Percentiles rank a stretch among this genome's conserved stretches.
phyloP scores from a whole-genome alignment of 164 flowering plant genomes.

The Umbilicus rupestris region DNA sequence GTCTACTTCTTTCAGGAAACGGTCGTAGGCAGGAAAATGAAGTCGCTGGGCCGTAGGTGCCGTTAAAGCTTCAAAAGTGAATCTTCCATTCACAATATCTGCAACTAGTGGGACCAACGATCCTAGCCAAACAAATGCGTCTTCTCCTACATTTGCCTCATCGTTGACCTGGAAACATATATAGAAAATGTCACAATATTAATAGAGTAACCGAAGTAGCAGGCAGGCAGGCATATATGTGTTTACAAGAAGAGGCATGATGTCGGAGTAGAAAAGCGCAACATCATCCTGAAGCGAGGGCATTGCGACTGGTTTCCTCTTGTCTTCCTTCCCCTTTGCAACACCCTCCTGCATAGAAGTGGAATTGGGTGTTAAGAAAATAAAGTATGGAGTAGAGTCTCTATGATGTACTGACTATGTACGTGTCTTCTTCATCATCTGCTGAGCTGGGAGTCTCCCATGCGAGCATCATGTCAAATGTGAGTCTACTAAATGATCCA shows the following conservation, averaged over 20 bases:
- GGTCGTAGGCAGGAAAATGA: constrained; percentile 76
- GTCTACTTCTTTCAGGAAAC: constrained; percentile 59
- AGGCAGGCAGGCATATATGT: neutral
- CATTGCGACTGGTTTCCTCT: constrained; percentile 14
- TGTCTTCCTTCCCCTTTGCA: constrained; percentile 80
- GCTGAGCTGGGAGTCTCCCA: constrained; percentile 60
- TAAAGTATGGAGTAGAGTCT: too few species aligned
- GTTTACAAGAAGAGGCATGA: constrained; percentile 94
- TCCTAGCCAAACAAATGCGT: constrained; percentile 81
- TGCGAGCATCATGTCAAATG: constrained; percentile 89
- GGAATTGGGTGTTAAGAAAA: too few species aligned
- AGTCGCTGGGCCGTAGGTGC: constrained; percentile 56
- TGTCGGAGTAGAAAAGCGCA: constrained; percentile 81
- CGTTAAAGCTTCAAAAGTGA: constrained; percentile 77
- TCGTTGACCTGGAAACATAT: constrained; percentile 50
- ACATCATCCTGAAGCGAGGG: constrained; percentile 47
- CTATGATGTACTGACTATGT: too few species aligned
- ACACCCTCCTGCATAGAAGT: constrained; percentile 40
- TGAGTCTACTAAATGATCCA: constrained; percentile 60
- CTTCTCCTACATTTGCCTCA: constrained; percentile 58
- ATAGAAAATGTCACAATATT: too few species aligned
- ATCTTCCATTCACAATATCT: constrained; percentile 63
- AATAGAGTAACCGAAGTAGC: neutral
- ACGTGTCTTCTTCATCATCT: constrained; percentile 14
- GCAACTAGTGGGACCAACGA: constrained; percentile 55